Evolutionary conservation across 306 rosid genomes (phyloP).

Genomic region (Prunus mongolica): DNA sequence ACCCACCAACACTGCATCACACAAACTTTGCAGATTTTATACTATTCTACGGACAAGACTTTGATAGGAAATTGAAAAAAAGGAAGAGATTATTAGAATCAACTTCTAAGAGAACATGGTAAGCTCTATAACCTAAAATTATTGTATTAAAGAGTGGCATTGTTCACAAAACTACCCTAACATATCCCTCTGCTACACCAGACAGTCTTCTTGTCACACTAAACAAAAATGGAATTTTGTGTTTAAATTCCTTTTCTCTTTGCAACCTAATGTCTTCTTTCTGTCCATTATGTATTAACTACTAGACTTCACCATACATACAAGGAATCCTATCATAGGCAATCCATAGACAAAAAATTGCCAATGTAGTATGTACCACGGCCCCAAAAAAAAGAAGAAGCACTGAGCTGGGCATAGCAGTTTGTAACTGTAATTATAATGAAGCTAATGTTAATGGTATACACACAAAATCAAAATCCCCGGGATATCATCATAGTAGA

Average conservation of each 20-base stretch:
- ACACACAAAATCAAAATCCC: background rate
- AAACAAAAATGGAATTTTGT: background rate
- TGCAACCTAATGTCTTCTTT: background rate
- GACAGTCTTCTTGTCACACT: background rate
- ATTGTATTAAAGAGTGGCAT: background rate
- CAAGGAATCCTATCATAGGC: too few species aligned
- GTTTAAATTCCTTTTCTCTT: background rate
- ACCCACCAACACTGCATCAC: slow-evolving; percentile 75
- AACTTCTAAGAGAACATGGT: background rate
- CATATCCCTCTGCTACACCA: background rate
- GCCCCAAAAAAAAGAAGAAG: background rate
- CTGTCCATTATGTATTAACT: background rate
- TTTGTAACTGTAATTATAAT: background rate
- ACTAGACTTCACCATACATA: too few species aligned
- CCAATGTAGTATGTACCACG: background rate
- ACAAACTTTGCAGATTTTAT: slow-evolving; percentile 4
- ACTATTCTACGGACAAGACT: background rate
- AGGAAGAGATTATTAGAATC: background rate
- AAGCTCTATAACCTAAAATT: background rate
- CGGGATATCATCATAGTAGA: background rate
- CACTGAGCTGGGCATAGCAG: background rate
- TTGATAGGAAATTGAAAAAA: background rate
- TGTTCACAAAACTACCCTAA: background rate
- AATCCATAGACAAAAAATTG: too few species aligned
- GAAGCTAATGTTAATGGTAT: background rate